Evolutionary conservation across 2,329 filamentous ascomycete genomes (phyloP).

Genomic region (Hypoxylon sp.): DNA sequence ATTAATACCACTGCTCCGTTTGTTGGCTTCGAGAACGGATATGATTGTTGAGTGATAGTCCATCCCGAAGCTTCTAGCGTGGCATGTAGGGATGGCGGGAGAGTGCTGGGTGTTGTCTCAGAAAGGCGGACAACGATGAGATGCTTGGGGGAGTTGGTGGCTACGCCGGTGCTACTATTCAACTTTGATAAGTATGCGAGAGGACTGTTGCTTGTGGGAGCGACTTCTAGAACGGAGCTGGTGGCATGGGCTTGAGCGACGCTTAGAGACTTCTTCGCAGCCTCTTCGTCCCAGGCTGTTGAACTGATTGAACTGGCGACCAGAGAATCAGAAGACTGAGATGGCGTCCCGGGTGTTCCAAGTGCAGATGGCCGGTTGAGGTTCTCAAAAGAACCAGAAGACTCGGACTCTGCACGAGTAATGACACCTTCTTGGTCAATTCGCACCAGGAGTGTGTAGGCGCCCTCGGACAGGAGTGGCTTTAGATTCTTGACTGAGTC

Average conservation of each 20-base stretch:
- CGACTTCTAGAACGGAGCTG: constrained; percentile 1
- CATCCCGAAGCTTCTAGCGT: constrained; percentile 10
- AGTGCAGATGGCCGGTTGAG: constrained; percentile 13
- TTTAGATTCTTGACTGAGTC: constrained; percentile 7
- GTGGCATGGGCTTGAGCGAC: not conserved
- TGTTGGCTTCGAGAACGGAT: constrained; percentile 6
- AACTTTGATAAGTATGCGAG: constrained; percentile 15
- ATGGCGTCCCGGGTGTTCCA: constrained; percentile 6
- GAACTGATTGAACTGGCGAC: constrained; percentile 16
- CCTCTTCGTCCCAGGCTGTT: constrained; percentile 12
- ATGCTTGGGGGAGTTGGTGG: not conserved
- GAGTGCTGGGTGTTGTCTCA: not conserved
- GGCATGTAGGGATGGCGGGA: constrained; percentile 5
- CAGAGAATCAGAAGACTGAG: constrained; percentile 15
- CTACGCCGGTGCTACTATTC: not conserved
- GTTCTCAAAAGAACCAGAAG: constrained; percentile 13
- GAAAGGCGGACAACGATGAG: constrained; percentile 16
- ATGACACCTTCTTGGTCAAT: constrained; percentile 7
- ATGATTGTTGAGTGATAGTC: constrained; percentile 4
- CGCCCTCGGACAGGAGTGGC: not conserved
- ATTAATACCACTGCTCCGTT: not conserved
- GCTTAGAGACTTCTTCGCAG: constrained; percentile 5
- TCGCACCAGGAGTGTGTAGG: constrained; percentile 13
- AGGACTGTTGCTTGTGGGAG: constrained; percentile 7
- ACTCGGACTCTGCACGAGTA: constrained; percentile 5